Conservation (phyloP, 2,329 filamentous ascomycete species). For the Hymenoscyphus linearis region DNA sequence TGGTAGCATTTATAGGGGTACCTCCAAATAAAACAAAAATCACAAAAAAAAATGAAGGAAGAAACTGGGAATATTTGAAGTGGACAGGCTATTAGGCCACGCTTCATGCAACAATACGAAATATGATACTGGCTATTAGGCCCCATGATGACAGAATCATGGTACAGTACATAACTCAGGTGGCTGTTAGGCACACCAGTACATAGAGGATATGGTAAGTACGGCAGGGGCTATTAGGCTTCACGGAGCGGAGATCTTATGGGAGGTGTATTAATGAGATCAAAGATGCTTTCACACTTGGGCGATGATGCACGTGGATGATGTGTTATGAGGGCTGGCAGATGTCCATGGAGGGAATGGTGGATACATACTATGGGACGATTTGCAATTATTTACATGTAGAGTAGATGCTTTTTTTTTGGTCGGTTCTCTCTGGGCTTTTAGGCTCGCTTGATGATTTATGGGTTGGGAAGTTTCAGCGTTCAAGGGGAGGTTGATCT, state of each 20-base stretch:
- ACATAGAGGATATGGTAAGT: not conserved
- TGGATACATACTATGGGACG: not conserved
- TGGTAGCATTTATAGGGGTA: not conserved
- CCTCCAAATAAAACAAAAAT: not conserved
- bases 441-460: not conserved
- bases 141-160: not conserved
- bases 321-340: no score
- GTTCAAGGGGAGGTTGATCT: not conserved
- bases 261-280: no score
- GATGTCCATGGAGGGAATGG: no score
- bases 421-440: not conserved
- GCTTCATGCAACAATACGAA: not conserved
- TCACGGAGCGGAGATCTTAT: not conserved
- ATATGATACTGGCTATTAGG: not conserved
- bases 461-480: not conserved
- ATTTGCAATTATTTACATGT: not conserved
- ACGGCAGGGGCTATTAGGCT: not conserved
- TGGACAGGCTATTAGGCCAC: not conserved
- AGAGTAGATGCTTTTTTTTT: not conserved
- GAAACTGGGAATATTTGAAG: not conserved
- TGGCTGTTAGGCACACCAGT: not conserved
- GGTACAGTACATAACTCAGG: not conserved
- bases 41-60: not conserved
- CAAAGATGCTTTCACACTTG: no score
- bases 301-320: no score